A percentile compares a stretch with the other conserved stretches of the same genome.
phyloP scores from a whole-genome alignment of 768 basidiomycete genomes.

The Lentinula lateritia region DNA sequence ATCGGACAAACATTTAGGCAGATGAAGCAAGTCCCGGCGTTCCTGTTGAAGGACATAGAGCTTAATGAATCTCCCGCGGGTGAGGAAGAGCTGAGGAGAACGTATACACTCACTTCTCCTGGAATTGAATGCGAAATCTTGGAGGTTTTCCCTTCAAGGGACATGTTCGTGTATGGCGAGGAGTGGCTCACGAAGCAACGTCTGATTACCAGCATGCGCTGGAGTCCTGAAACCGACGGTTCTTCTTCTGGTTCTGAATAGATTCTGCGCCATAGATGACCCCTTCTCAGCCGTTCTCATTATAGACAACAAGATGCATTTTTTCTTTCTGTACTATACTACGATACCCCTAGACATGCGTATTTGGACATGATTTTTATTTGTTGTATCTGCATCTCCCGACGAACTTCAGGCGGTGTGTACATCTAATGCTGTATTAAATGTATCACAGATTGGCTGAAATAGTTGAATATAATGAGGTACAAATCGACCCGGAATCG shows the following conservation, averaged over 20 bases:
- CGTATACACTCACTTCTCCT: conserved; percentile 50
- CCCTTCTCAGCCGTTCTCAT: background rate
- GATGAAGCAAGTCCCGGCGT: conserved; percentile 46
- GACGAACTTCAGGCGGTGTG: background rate
- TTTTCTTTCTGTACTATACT: background rate
- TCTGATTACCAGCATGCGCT: background rate
- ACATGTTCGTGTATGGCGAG: conserved; percentile 57
- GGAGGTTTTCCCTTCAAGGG: conserved; percentile 62
- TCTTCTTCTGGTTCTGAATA: background rate
- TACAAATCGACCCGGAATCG: background rate
- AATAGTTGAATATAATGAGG: background rate
- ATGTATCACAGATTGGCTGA: background rate
- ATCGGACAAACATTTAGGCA: conserved; percentile 66
- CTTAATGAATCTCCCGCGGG: conserved; percentile 9
- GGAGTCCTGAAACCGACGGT: background rate
- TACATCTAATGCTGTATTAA: background rate
- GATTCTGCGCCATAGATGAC: background rate
- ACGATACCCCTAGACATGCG: background rate
- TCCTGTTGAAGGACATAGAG: conserved; percentile 28
- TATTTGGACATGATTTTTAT: background rate
- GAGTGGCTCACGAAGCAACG: conserved; percentile 31
- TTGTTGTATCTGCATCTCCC: background rate
- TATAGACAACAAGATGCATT: background rate
- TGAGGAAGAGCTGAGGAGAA: conserved; percentile 40
- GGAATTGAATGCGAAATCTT: conserved; percentile 63